Percentiles rank a stretch among this genome's conserved stretches.
Conservation (phyloP, 1,284 basidiomycete genomes). For the Cryptococcus maquisensis region DNA sequence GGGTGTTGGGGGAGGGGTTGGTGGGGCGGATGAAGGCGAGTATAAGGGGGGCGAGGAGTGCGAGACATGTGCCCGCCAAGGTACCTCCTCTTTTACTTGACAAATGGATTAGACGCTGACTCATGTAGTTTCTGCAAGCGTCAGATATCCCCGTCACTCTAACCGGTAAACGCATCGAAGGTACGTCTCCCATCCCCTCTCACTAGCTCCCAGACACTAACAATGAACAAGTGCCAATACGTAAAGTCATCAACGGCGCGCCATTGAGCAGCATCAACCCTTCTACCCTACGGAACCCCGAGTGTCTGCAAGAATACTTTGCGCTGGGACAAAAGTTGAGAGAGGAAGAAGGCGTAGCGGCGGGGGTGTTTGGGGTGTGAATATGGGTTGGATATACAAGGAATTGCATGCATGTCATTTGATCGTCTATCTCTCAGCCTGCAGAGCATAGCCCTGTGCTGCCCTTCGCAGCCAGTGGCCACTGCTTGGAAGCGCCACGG, state of each 20-base stretch:
- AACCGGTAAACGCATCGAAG: slow-evolving; percentile 81
- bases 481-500: too few species aligned
- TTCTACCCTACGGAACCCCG: slow-evolving; percentile 71
- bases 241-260: slow-evolving; percentile 71
- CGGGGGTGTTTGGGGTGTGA: background rate
- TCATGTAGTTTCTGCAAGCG: slow-evolving; percentile 61
- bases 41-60: slow-evolving; percentile 63
- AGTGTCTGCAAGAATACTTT: slow-evolving; percentile 64
- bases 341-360: slow-evolving; percentile 40
- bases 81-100: too few species aligned
- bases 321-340: slow-evolving; percentile 57
- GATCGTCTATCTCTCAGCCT: too few species aligned
- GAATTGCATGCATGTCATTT: too few species aligned
- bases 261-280: slow-evolving; percentile 65
- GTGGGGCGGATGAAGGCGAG: slow-evolving; percentile 60
- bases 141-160: slow-evolving; percentile 75
- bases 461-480: too few species aligned
- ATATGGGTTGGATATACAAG: background rate
- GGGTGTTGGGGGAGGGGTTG: slow-evolving; percentile 55
- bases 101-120: background rate
- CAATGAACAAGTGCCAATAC: slow-evolving; percentile 28
- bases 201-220: background rate
- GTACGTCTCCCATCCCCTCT: slow-evolving; percentile 12
- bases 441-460: too few species aligned
- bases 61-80: slow-evolving; percentile 67